Evolutionary conservation across 768 basidiomycete species (phyloP).

Genomic region (Cystobasidium onofrii): DNA sequence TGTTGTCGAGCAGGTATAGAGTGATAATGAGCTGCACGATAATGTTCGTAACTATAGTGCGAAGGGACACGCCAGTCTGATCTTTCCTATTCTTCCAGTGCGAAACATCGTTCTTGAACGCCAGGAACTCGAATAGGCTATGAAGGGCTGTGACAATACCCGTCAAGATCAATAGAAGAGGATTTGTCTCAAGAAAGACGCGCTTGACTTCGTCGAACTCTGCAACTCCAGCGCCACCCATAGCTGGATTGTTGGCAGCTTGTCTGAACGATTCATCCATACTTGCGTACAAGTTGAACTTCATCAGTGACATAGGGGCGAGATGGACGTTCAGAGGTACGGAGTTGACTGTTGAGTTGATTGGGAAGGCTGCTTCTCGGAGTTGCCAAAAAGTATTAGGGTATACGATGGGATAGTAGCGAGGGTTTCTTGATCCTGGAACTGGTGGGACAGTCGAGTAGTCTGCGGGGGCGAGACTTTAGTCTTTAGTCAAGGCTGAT

Average conservation of each 20-base stretch:
- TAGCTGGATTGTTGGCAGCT: conserved; percentile 42
- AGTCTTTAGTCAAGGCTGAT: too few relatives aligned
- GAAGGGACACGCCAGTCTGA: conserved; percentile 86
- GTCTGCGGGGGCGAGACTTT: background rate
- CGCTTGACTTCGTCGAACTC: conserved; percentile 94
- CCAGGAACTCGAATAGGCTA: conserved; percentile 63
- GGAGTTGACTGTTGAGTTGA: conserved; percentile 68
- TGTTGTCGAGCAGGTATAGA: conserved; percentile 58
- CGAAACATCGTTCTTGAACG: conserved; percentile 43
- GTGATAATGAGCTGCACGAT: conserved; percentile 66
- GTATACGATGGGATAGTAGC: conserved; percentile 78
- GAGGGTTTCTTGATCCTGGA: background rate
- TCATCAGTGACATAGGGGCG: conserved; percentile 74
- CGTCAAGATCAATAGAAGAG: conserved; percentile 77
- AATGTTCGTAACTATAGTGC: conserved; percentile 69
- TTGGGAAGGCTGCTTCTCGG: conserved; percentile 67
- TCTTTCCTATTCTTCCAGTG: conserved; percentile 89
- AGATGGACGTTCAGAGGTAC: conserved; percentile 74
- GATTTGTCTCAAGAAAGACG: conserved; percentile 62
- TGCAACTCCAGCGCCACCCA: conserved; percentile 53
- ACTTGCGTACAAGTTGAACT: conserved; percentile 60
- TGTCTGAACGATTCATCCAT: conserved; percentile 74
- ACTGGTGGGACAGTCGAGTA: conserved; percentile 42
- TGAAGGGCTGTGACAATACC: conserved; percentile 79
- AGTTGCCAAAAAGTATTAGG: conserved; percentile 81